Conservation (phyloP, 345 rosid species). For the Anastatica hierochuntica region DNA sequence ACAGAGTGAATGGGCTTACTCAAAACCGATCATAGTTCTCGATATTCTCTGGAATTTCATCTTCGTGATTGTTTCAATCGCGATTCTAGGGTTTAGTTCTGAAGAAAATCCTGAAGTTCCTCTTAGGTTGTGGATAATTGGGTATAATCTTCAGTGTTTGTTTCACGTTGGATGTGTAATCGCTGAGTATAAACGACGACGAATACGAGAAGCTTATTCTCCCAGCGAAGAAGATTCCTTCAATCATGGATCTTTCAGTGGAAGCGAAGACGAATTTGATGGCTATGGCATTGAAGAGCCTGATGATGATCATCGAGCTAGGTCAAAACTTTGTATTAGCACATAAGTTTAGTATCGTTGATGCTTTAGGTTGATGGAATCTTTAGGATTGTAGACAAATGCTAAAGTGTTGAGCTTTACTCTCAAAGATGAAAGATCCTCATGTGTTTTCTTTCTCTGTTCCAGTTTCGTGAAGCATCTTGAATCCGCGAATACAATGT, state of each 20-base stretch:
- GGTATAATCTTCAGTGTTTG: conserved; percentile 57
- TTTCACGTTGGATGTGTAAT: conserved; percentile 56
- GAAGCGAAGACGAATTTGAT: conserved; percentile 30
- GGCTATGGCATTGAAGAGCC: conserved; percentile 24
- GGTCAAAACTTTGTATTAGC: conserved; percentile 22
- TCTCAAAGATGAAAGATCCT: not conserved
- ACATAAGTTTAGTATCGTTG: no score
- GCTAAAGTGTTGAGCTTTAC: not conserved
- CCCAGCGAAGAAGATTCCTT: conserved; percentile 16
- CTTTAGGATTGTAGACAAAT: conserved; percentile 1
- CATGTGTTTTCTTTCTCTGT: not conserved
- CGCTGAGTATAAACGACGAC: conserved; percentile 44
- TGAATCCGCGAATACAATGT: conserved; percentile 75
- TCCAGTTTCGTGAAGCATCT: conserved; percentile 23
- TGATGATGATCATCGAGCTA: conserved; percentile 34
- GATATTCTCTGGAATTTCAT: conserved; percentile 65
- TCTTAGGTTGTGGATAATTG: conserved; percentile 61
- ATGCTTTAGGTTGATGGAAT: not conserved
- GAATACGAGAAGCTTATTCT: conserved; percentile 17
- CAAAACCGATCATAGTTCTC: conserved; percentile 53
- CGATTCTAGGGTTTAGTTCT: conserved; percentile 38
- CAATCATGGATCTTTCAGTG: conserved; percentile 20
- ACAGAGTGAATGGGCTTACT: conserved; percentile 74
- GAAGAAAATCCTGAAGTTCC: conserved; percentile 56
- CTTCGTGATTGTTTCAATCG: conserved; percentile 39